Percentiles rank a stretch among this genome's conserved stretches.
Conservation (phyloP, 2,329 filamentous ascomycete species). For the Hypoxylon sp. region DNA sequence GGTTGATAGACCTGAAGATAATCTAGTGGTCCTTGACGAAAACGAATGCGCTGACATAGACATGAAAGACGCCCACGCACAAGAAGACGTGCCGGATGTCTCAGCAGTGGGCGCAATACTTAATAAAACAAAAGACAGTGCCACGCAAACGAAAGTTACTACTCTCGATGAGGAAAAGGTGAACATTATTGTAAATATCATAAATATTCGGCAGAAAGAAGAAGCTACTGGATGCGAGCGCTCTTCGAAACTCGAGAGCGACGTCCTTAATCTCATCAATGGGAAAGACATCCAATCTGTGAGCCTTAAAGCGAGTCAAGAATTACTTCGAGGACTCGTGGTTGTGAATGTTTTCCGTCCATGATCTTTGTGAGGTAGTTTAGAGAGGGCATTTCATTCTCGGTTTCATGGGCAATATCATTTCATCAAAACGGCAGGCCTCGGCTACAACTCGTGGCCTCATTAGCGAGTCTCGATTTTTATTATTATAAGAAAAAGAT, state of each 20-base stretch:
- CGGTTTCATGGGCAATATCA: too few relatives aligned
- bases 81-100: background rate
- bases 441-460: background rate
- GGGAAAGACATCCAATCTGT: background rate
- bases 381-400: background rate
- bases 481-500: background rate
- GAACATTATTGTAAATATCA: background rate
- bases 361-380: background rate
- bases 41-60: background rate
- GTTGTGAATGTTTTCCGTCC: background rate
- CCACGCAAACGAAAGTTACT: background rate
- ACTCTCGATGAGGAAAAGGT: background rate
- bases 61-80: background rate
- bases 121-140: background rate
- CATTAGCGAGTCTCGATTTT: too few relatives aligned
- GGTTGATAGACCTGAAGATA: background rate
- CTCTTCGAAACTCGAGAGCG: background rate
- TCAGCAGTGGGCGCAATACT: background rate
- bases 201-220: too few relatives aligned
- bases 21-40: background rate
- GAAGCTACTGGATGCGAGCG: background rate
- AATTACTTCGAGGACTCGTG: background rate
- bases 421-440: background rate
- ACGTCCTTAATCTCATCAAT: constrained; percentile 7
- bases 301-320: background rate